Evolutionary conservation across 192 early-diverging fungal genomes (phyloP).

Genomic region (Backusella parvicylindrica): DNA sequence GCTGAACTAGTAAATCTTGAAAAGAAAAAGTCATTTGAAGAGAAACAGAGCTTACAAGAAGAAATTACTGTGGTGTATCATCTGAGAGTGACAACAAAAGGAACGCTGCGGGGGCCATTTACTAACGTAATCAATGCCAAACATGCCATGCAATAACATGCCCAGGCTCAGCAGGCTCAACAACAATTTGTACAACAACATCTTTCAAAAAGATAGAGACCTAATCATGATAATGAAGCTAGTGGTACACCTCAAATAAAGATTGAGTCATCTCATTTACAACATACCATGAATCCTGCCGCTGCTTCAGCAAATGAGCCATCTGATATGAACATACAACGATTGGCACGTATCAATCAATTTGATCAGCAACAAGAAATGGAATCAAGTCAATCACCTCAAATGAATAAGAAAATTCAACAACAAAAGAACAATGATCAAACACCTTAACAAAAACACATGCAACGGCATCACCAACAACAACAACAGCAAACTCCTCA

Average conservation of each 20-base stretch:
- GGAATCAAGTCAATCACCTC: slow-evolving; percentile 25
- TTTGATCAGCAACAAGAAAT: slow-evolving; percentile 2
- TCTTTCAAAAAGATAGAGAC: slow-evolving; percentile 7
- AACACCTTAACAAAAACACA: neutral
- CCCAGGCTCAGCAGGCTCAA: slow-evolving; percentile 14
- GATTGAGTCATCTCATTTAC: neutral
- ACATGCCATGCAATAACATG: slow-evolving; percentile 22
- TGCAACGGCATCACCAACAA: neutral
- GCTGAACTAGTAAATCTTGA: neutral
- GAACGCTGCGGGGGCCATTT: slow-evolving; percentile 16
- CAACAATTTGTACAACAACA: slow-evolving; percentile 25
- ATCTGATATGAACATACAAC: slow-evolving; percentile 10
- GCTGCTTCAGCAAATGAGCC: slow-evolving; percentile 33
- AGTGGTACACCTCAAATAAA: neutral
- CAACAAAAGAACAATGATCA: neutral
- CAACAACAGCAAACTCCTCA: neutral
- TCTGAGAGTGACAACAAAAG: slow-evolving; percentile 24
- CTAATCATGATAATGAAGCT: neutral
- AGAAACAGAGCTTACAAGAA: neutral
- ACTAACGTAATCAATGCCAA: slow-evolving; percentile 24
- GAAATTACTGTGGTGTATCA: slow-evolving; percentile 16
- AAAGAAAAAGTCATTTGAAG: neutral
- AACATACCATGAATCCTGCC: slow-evolving; percentile 2
- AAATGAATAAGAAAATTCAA: slow-evolving; percentile 3
- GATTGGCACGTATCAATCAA: neutral